These are phyloP conservation scores for Leccinum disarticulatum DNA, from an alignment of 768 basidiomycete species.

Conservation along the genomic window DNA sequence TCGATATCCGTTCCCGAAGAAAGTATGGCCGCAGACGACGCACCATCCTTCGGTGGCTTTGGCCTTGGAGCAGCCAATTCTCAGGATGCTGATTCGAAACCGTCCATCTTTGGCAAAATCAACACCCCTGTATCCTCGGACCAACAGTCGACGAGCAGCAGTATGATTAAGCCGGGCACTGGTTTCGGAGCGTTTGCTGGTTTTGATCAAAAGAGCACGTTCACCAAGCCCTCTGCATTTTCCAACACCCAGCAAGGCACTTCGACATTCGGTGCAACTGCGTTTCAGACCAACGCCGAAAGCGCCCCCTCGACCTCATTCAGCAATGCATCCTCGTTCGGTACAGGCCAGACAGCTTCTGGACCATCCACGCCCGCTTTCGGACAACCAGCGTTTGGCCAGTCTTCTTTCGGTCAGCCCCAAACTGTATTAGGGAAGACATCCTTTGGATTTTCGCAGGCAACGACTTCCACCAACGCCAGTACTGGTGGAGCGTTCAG, in stretches of 20 bases:
- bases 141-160: slow-evolving; percentile 17
- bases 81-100: slow-evolving; percentile 25
- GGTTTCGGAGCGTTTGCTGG: slow-evolving; percentile 35
- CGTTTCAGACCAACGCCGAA: slow-evolving; percentile 17
- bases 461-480: slow-evolving; percentile 10
- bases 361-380: slow-evolving; percentile 29
- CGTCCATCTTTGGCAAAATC: slow-evolving; percentile 35
- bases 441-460: slow-evolving; percentile 17
- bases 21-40: slow-evolving; percentile 34
- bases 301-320: slow-evolving; percentile 23
- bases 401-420: slow-evolving; percentile 31
- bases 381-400: slow-evolving; percentile 41
- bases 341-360: slow-evolving; percentile 35
- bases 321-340: slow-evolving; percentile 35
- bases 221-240: slow-evolving; percentile 18
- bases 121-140: slow-evolving; percentile 7
- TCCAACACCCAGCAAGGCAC: slow-evolving; percentile 11
- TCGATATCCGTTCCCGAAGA: slow-evolving; percentile 24
- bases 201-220: slow-evolving; percentile 10
- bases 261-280: slow-evolving; percentile 15
- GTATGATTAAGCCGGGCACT: slow-evolving; percentile 33
- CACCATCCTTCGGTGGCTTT: slow-evolving; percentile 31
- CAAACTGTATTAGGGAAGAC: slow-evolving; percentile 24
- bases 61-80: slow-evolving; percentile 31
- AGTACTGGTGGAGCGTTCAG: slow-evolving; percentile 36